These are phyloP conservation scores for Cutaneotrichosporon cyanovorans DNA, from an alignment of 1,284 basidiomycete genomes.

Conservation along the genomic window DNA sequence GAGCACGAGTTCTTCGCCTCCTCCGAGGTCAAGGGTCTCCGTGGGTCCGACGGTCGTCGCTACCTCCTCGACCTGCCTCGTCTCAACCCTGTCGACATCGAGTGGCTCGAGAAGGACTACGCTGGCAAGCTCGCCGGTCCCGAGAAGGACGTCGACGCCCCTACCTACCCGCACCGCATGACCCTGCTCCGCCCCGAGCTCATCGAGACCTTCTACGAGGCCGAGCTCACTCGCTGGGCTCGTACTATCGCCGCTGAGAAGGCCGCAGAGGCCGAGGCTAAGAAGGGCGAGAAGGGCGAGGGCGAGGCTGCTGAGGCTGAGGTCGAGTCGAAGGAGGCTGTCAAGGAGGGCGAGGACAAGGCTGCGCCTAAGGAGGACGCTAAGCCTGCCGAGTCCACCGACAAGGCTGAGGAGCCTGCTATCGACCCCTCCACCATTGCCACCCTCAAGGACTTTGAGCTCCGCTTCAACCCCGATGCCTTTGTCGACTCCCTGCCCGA, in stretches of 20 bases:
- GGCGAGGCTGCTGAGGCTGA: constrained; percentile 18
- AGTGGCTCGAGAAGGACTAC: constrained; percentile 52
- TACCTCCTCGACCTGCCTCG: constrained; percentile 54
- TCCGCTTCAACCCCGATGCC: constrained; percentile 55
- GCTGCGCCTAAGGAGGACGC: constrained; percentile 4
- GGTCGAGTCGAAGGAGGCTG: constrained; percentile 16
- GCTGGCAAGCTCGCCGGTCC: constrained; percentile 33
- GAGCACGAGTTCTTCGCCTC: constrained; percentile 50
- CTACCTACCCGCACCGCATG: constrained; percentile 51
- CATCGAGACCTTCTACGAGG: constrained; percentile 51
- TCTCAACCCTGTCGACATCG: constrained; percentile 51
- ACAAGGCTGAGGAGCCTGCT: constrained; percentile 9
- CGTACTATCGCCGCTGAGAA: constrained; percentile 45
- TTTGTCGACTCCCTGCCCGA: constrained; percentile 46
- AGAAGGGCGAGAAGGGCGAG: constrained; percentile 9
- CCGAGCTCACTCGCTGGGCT: constrained; percentile 51
- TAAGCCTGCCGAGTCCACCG: constrained; percentile 10
- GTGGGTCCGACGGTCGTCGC: constrained; percentile 52
- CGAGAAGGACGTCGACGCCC: constrained; percentile 19
- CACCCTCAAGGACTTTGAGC: constrained; percentile 46
- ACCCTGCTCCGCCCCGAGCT: constrained; percentile 54
- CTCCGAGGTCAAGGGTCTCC: constrained; percentile 53
- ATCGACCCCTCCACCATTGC: constrained; percentile 20
- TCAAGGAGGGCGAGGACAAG: constrained; percentile 11
- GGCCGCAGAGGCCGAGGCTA: constrained; percentile 14